phyloP scores from a whole-genome alignment of 2,329 filamentous ascomycete genomes.

The Bipolaris sorokiniana region DNA sequence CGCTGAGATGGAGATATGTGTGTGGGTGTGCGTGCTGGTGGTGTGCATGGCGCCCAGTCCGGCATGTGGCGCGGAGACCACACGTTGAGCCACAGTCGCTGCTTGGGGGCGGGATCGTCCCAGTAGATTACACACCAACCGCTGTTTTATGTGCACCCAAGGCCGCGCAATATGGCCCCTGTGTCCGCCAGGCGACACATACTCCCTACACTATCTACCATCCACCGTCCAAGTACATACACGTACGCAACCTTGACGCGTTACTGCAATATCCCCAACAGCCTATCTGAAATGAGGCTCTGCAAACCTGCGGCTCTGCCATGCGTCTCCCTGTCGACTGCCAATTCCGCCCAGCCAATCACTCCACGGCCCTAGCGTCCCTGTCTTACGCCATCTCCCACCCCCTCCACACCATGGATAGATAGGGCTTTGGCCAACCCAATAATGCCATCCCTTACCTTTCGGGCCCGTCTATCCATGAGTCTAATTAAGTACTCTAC shows the following conservation, averaged over 20 bases:
- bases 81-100: conserved; percentile 1
- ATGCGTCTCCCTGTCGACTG: not conserved
- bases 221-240: no score
- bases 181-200: not conserved
- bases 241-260: not conserved
- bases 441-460: conserved; percentile 1
- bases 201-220: no score
- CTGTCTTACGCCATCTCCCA: conserved; percentile 1
- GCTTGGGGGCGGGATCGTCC: conserved; percentile 9
- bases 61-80: not conserved
- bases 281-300: conserved; percentile 5
- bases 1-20: not conserved
- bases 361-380: not conserved
- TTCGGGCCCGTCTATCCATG: no score
- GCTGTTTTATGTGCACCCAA: conserved; percentile 9
- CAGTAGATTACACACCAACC: conserved; percentile 9
- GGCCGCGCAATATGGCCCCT: conserved; percentile 13
- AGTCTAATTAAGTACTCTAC: no score
- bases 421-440: not conserved
- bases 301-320: not conserved
- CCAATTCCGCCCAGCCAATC: not conserved
- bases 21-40: not conserved
- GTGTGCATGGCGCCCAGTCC: not conserved
- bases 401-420: not conserved
- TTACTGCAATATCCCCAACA: not conserved